phyloP scores from a whole-genome alignment of 192 early-diverging fungal genomes.

The Coemansia sp. region DNA sequence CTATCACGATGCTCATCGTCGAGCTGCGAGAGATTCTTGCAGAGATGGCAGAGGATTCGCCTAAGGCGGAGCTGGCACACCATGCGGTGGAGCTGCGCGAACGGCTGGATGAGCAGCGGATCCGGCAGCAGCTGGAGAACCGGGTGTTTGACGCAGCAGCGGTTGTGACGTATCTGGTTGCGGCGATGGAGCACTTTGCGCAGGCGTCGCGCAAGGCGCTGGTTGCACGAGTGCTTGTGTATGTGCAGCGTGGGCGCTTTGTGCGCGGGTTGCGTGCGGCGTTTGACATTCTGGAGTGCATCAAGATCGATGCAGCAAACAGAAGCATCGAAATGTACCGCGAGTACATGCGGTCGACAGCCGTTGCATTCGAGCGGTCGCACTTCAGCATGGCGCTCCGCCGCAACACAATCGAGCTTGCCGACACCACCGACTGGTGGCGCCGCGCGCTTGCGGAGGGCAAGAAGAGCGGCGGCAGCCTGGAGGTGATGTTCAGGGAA shows the following conservation, averaged over 20 bases:
- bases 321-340: conserved; percentile 65
- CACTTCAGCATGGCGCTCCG: conserved; percentile 57
- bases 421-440: conserved; percentile 48
- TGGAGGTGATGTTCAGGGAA: conserved; percentile 30
- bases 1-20: conserved; percentile 64
- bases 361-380: conserved; percentile 67
- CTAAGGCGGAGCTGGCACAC: conserved; percentile 36
- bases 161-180: conserved; percentile 62
- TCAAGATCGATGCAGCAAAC: conserved; percentile 64
- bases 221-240: conserved; percentile 61
- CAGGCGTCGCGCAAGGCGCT: conserved; percentile 65
- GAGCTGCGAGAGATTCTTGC: conserved; percentile 77
- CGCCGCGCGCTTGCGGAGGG: conserved; percentile 19
- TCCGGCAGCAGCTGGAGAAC: conserved; percentile 67
- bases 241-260: conserved; percentile 61
- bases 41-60: conserved; percentile 49
- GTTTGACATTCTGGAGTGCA: conserved; percentile 64
- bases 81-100: conserved; percentile 47
- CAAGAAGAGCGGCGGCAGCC: conserved; percentile 12
- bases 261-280: conserved; percentile 65
- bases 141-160: conserved; percentile 62
- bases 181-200: conserved; percentile 66
- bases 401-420: conserved; percentile 22
- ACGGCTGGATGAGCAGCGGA: conserved; percentile 58
- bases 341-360: conserved; percentile 67